Base-by-base conservation (phyloP, 2,329 filamentous ascomycete genomes). In the Hymenotorrendiella dingleyae region DNA sequence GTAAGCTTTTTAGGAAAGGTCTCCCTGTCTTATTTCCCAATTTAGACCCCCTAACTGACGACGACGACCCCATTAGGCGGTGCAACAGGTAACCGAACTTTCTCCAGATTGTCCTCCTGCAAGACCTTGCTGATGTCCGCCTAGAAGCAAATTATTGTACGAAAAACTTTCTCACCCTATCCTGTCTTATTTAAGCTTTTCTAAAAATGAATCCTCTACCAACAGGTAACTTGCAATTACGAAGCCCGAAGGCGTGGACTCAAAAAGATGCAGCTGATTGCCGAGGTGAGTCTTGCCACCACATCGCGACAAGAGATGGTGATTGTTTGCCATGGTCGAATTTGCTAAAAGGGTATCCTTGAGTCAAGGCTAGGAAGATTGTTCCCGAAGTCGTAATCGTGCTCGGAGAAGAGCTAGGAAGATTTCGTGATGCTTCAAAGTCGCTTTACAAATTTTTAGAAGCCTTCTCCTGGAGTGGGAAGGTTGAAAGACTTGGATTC, bases 351-450 rank as follows among this genome's bases (percentile, higher is more conserved):
- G n/a, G n/a, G n/a, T n/a, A n/a, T n/a, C n/a, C n/a, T n/a, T n/a
- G n/a, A n/a, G n/a, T n/a, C n/a, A n/a, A n/a, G 49, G 93, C 91
- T 4, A 86, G 78, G 64, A 80, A 74, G 54, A 64, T 82, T 21
- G 95, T 89, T 53, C 89, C 90, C 0, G 86, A 94, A 43, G 76
- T 94, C 12, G 78, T 95, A 39, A 80, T 96, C 36, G 78, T 93
- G 27, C 76, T 94, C 14, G 90, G 91, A 22, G 89, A 97, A 64
- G 89, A 94, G 56, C 69, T 94, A 53, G 84, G 83, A 11, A 80
- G 78, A 4, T 97, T 97, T 59, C 82, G 91, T 11, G 80, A 95
- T 71, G 84, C 77, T 19, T 94, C 88, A 45, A 96, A 96, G 66
- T 70, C 72, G 33, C 71, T 95, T 3, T 94, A 86, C 64, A 67